Evolutionary conservation across 768 basidiomycete species (phyloP).

Genomic region (Cyathus striatus): DNA sequence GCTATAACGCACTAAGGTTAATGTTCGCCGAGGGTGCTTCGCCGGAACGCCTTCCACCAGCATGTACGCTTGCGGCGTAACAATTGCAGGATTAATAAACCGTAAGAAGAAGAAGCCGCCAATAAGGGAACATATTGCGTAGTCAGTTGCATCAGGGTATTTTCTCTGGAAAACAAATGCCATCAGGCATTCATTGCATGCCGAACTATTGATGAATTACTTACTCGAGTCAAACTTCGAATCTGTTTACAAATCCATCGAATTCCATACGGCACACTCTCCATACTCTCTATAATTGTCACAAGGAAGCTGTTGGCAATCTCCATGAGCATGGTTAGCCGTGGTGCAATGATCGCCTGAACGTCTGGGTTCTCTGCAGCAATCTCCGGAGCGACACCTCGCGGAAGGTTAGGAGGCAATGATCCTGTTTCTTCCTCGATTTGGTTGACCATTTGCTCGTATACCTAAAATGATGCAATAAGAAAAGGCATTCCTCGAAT

Average conservation of each 20-base stretch:
- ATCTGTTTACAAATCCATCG: constrained; percentile 99
- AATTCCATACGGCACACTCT: constrained; percentile 98
- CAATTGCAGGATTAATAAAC: constrained; percentile 99
- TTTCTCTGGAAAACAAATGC: constrained; percentile 60
- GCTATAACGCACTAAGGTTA: constrained; percentile 71
- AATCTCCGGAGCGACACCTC: constrained; percentile 91
- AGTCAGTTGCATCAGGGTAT: constrained; percentile 98
- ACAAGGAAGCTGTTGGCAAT: constrained; percentile 97
- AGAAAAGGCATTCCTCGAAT: constrained; percentile 1
- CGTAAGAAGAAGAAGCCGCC: constrained; percentile 99
- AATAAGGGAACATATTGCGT: constrained; percentile 96
- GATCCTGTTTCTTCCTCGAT: constrained; percentile 97
- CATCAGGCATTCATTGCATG: background rate
- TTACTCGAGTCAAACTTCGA: constrained; percentile 87
- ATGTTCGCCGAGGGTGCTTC: constrained; percentile 92
- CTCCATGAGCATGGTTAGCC: constrained; percentile 98
- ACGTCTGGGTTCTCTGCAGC: constrained; percentile 94
- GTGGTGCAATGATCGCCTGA: constrained; percentile 95
- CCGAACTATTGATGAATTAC: constrained; percentile 17
- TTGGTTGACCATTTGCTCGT: constrained; percentile 99
- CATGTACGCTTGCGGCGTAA: constrained; percentile 99
- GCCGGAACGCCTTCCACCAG: constrained; percentile 96
- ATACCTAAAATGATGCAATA: constrained; percentile 56
- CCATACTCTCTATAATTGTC: constrained; percentile 98
- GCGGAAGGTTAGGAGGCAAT: constrained; percentile 84